Percentiles rank a stretch among this genome's conserved stretches.
These are phyloP conservation scores for Cytospora mali DNA, from an alignment of 2,329 filamentous ascomycete species.

Conservation along the genomic window DNA sequence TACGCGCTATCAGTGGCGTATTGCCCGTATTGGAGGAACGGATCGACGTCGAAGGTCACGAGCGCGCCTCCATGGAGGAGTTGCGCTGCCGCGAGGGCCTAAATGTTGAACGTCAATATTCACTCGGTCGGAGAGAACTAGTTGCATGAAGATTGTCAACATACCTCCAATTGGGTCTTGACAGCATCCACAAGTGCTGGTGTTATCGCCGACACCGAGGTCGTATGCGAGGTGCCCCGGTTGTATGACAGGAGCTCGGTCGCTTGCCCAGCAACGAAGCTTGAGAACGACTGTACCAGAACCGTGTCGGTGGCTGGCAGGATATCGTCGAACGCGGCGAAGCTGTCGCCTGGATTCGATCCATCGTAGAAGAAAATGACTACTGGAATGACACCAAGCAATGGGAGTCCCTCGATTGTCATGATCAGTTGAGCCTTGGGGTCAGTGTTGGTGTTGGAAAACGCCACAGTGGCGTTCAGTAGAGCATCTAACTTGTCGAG, in stretches of 20 bases:
- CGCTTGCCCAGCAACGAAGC: constrained; percentile 31
- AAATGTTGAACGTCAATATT: not conserved
- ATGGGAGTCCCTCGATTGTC: constrained; percentile 30
- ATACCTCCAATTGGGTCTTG: constrained; percentile 30
- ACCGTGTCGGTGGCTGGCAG: constrained; percentile 16
- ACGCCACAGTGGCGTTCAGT: constrained; percentile 34
- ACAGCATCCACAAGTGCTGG: constrained; percentile 32
- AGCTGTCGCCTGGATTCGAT: constrained; percentile 31
- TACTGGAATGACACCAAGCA: constrained; percentile 21
- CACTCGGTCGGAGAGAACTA: not conserved
- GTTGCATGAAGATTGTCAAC: not conserved
- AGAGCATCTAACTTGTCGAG: constrained; percentile 28
- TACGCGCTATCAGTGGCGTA: constrained; percentile 37
- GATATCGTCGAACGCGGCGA: constrained; percentile 33
- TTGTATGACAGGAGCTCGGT: constrained; percentile 28
- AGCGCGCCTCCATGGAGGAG: constrained; percentile 28
- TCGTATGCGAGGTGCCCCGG: constrained; percentile 35
- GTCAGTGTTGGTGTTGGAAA: constrained; percentile 33
- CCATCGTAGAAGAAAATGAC: constrained; percentile 37
- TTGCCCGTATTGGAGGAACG: constrained; percentile 36
- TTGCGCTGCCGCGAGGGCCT: constrained; percentile 2
- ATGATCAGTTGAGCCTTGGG: constrained; percentile 36
- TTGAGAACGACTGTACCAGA: constrained; percentile 22
- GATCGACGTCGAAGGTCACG: constrained; percentile 37
- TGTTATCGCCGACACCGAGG: constrained; percentile 35